Percentiles rank a stretch among this genome's conserved stretches.
Evolutionary conservation across 768 basidiomycete genomes (phyloP).

Genomic region (Candolleomyces efflorescens): DNA sequence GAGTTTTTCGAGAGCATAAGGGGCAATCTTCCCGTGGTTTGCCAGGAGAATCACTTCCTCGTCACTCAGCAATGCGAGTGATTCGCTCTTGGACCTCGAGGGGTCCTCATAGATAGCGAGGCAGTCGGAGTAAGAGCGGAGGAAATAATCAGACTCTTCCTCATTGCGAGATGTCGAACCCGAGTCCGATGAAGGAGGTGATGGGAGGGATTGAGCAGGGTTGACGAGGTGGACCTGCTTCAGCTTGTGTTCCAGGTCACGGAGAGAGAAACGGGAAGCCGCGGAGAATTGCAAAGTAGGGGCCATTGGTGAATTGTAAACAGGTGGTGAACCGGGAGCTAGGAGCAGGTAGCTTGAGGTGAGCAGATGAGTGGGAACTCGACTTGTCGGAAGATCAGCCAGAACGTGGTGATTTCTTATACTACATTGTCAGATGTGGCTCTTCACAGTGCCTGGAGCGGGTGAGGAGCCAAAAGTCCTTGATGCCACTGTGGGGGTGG

Average conservation of each 20-base stretch:
- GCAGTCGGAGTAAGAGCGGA: constrained; percentile 61
- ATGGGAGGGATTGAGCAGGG: background rate
- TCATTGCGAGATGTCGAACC: background rate
- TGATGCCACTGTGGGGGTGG: no score
- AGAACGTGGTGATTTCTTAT: no score
- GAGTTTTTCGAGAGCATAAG: constrained; percentile 93
- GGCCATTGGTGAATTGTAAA: background rate
- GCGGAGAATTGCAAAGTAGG: background rate
- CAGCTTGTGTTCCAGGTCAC: background rate
- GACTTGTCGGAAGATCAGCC: no score
- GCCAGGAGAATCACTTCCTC: constrained; percentile 89
- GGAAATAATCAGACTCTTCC: constrained; percentile 26
- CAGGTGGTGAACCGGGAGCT: no score
- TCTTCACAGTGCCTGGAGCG: no score
- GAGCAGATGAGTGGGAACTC: no score
- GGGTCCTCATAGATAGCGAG: constrained; percentile 76
- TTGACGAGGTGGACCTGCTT: background rate
- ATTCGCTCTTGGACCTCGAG: constrained; percentile 53
- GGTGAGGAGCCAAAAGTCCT: no score
- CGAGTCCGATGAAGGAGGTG: background rate
- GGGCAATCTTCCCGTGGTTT: constrained; percentile 88
- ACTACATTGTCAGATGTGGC: no score
- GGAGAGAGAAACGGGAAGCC: background rate
- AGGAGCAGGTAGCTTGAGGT: no score
- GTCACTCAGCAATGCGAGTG: constrained; percentile 68